Evolutionary conservation across 768 basidiomycete species (phyloP), one percentile per base, ranked within the genome.

Genomic region (Kwoniella shandongensis): DNA sequence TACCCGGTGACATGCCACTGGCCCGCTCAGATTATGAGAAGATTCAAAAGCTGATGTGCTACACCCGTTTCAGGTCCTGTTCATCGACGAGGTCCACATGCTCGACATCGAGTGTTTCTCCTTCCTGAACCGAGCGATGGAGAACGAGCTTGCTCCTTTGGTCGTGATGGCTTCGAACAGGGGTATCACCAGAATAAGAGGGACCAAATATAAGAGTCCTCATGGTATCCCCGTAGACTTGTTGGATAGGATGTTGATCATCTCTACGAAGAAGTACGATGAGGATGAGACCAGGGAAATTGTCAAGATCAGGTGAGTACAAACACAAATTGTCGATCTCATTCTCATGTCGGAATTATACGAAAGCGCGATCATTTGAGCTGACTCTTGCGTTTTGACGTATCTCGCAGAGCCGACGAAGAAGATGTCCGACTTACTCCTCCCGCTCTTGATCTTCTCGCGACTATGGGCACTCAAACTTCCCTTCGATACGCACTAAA

Each of bases 21-120:
- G 36, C 17, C n/a, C 26, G 46, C 20, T 23, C 3, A 8, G 41
- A 44, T 27, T n/a, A 38, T n/a, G 11, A 38, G 36, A 38, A 38
- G 36, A 38, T n/a, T 40, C 32, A 17, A 12, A 20, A n/a, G n/a
- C n/a, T n/a, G n/a, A n/a, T n/a, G n/a, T n/a, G n/a, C n/a, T n/a
- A n/a, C n/a, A n/a, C 26, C n/a, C 30, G 2, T 7, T 4, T 17
- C 13, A 93, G 90, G 90, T 96, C n/a, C 81, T 96, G 12, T 97
- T 97, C 81, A 96, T 97, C 67, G 94, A 98, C 78, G 94, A 97
- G 79, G 94, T 97, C 12, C 94, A 98, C 81, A 99, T 99, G 94
- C 86, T 99, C 64, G 94, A 99, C 76, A 97, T 99, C 61, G 94
- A 98, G 76, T 97, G 94, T 74, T 98, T 98, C 81, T 96, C 93